A percentile compares a stretch with the other conserved stretches of the same genome.
These are phyloP conservation scores for Tulasnella sp. DNA, from an alignment of 768 basidiomycete genomes.

Conservation along the genomic window DNA sequence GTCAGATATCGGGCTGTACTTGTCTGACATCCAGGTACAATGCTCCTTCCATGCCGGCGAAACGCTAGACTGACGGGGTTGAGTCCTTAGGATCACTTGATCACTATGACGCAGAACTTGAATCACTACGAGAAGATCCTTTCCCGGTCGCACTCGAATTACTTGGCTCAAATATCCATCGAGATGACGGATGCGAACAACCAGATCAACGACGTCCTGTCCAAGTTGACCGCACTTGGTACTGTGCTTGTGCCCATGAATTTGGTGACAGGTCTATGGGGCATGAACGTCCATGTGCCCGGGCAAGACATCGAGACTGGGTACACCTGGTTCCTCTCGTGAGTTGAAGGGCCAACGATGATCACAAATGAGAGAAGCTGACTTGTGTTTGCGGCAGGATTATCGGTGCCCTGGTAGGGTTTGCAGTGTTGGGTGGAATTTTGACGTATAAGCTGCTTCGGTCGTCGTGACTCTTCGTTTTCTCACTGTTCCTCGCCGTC, in stretches of 20 bases:
- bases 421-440: constrained; percentile 68
- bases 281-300: constrained; percentile 98
- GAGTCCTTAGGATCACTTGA: constrained; percentile 77
- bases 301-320: constrained; percentile 64
- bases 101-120: constrained; percentile 99
- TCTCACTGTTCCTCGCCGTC: background rate
- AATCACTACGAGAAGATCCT: constrained; percentile 99
- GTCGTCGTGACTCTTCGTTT: constrained; percentile 17
- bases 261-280: constrained; percentile 94
- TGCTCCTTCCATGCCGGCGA: background rate
- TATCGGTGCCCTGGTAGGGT: constrained; percentile 74
- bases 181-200: constrained; percentile 99
- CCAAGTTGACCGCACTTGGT: constrained; percentile 95
- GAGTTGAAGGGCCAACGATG: background rate
- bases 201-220: constrained; percentile 98
- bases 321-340: constrained; percentile 35
- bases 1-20: constrained; percentile 93
- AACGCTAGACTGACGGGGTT: background rate
- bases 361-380: constrained; percentile 13
- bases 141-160: constrained; percentile 97
- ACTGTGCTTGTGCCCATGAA: constrained; percentile 98
- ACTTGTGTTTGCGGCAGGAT: constrained; percentile 54
- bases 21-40: constrained; percentile 86
- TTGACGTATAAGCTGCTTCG: constrained; percentile 32
- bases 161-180: constrained; percentile 98